Base-by-base conservation (phyloP, 371 early-diverging fungal species). In the Dichotomocladium elegans region DNA sequence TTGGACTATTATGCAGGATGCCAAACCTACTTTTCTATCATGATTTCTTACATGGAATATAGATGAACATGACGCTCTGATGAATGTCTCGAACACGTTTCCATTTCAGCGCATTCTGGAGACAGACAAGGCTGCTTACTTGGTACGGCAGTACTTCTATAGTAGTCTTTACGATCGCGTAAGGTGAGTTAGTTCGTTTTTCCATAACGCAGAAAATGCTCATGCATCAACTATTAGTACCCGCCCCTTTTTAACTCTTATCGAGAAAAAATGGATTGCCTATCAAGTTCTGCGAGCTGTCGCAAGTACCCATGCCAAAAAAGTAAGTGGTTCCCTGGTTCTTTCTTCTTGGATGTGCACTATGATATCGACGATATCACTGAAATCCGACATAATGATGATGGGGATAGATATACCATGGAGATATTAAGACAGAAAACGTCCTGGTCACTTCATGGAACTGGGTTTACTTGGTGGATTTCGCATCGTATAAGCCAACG, bases 221-320 rank as follows among this genome's bases (percentile, higher is more conserved):
- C 51, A 24, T 35, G n/a, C 29, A 53, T 26, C 9, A 12, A 28
- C 12, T 8, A 22, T n/a, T 49, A 94, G 94, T 57, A 97, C 94
- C 1, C 87, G 96, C 5, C 98, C 98, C 5, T 97, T 97, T 55
- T 69, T 97, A 53, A 80, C 85, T 11, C 41, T 69, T 1, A 76
- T 86, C 14, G 96, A 96, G 63, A 95, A 95, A 62, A 90, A 88
- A 55, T 97, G 96, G 95, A 90, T 97, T 40, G 85, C 91, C 0
- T 93, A 86, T 63, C 98, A 97, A 57, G 50, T 97, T 7, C 72
- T 95, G 15, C 69, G 77, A 47, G 93, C 84, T 0, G 60, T 97
- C 28, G 82, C 86, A 1, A 88, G 91, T 43, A 80, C 87, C 9
- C 96, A 97, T 58, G 77, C 77, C 3, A 75, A 74, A 45, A 49